Conservation (phyloP, 805 yeast genomes). For the Sungouiozyma ichnusensis region DNA sequence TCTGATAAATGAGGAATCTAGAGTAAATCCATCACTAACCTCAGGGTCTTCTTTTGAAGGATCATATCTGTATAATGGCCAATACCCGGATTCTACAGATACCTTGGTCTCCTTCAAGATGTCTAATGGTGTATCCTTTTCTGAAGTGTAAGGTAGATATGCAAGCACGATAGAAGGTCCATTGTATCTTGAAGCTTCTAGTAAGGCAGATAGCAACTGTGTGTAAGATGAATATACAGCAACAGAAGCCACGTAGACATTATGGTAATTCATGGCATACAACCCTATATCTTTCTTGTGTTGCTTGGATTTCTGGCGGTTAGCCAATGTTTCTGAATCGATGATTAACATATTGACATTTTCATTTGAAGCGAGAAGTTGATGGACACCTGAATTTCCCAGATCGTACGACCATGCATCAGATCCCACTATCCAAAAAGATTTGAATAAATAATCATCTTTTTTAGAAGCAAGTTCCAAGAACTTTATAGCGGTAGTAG, state of each 20-base stretch:
- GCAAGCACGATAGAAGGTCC: slow-evolving; percentile 93
- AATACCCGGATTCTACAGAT: slow-evolving; percentile 89
- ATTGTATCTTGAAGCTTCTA: slow-evolving; percentile 79
- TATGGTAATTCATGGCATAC: slow-evolving; percentile 88
- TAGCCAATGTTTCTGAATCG: slow-evolving; percentile 67
- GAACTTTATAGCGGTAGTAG: slow-evolving; percentile 36
- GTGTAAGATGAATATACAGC: slow-evolving; percentile 92
- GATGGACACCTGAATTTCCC: slow-evolving; percentile 87
- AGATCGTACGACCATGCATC: slow-evolving; percentile 93
- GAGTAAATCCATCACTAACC: slow-evolving; percentile 45
- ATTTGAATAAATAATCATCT: slow-evolving; percentile 37
- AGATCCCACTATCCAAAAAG: slow-evolving; percentile 83
- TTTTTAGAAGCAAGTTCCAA: slow-evolving; percentile 30
- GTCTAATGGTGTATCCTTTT: slow-evolving; percentile 56
- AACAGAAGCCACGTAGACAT: slow-evolving; percentile 84
- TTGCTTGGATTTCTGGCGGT: slow-evolving; percentile 29
- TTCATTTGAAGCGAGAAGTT: slow-evolving; percentile 61
- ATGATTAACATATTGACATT: slow-evolving; percentile 78
- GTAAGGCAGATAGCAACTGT: slow-evolving; percentile 76
- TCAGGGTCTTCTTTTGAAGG: slow-evolving; percentile 38
- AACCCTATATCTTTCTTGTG: slow-evolving; percentile 76
- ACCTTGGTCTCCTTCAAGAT: slow-evolving; percentile 77
- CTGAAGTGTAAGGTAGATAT: slow-evolving; percentile 65
- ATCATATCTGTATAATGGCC: slow-evolving; percentile 88
- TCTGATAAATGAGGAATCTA: slow-evolving; percentile 77